Conservation (phyloP, 1,139 yeast genomes). For the Candida tunisiensis region DNA sequence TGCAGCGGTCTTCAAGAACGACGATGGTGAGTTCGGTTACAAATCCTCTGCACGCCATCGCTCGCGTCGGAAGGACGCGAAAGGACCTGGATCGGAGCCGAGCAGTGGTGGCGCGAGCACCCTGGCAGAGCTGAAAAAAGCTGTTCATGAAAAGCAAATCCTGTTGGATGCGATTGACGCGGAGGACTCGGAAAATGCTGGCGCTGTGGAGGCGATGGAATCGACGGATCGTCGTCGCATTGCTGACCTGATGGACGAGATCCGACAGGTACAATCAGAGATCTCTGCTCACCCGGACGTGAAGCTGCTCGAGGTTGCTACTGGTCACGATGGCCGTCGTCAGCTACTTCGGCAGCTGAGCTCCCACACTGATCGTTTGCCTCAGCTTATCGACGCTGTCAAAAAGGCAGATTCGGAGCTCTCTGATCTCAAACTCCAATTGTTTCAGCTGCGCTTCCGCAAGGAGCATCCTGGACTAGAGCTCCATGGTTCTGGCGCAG, state of each 20-base stretch:
- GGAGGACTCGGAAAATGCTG: conserved; percentile 39
- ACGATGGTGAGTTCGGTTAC: conserved; percentile 40
- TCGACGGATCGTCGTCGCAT: conserved; percentile 36
- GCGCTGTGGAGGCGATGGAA: conserved; percentile 25
- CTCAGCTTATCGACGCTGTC: conserved; percentile 47
- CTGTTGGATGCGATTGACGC: conserved; percentile 58
- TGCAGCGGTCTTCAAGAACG: conserved; percentile 46
- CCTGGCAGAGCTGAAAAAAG: conserved; percentile 37
- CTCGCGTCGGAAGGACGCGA: conserved; percentile 4
- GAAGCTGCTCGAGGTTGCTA: conserved; percentile 13
- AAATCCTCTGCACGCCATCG: conserved; percentile 54
- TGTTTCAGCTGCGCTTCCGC: conserved; percentile 36
- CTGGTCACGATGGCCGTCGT: conserved; percentile 20
- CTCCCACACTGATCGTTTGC: conserved; percentile 48
- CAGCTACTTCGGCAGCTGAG: conserved; percentile 36
- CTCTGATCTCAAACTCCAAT: conserved; percentile 46
- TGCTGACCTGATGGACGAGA: conserved; percentile 44
- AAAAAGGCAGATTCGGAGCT: conserved; percentile 49
- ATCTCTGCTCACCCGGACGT: conserved; percentile 20
- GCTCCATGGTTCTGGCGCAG: conserved; percentile 67
- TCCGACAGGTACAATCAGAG: conserved; percentile 36
- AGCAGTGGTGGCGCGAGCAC: conserved; percentile 10
- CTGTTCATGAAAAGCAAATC: conserved; percentile 52
- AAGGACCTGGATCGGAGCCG: conserved; percentile 2
- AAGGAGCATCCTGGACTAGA: conserved; percentile 53